Evolutionary conservation across 2,329 filamentous ascomycete genomes (phyloP), one percentile per base, ranked within the genome.

Genomic region (Neoascochyta sp.): DNA sequence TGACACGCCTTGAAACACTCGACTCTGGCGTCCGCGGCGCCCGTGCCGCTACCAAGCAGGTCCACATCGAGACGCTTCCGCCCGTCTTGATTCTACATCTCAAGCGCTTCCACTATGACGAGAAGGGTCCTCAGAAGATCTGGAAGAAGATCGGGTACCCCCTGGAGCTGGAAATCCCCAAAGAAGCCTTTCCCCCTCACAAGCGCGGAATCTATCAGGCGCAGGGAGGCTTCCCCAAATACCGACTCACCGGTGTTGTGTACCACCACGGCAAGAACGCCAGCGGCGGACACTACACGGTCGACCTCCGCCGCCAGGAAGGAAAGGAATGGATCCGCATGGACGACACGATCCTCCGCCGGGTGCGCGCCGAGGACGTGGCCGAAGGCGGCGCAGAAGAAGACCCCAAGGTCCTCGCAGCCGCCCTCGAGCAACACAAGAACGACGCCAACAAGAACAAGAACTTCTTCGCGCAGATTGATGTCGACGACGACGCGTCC

Each of bases 91-190:
- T 96, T 31, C 75, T 98, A 7, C 92, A 98, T 57, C 74, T 98
- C 22, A 98, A 98, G 68, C 86, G 92, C 24, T 98, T 98, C 72
- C 87, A 95, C 52, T 96, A 95, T 52, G 88, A 96, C 52, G 86
- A 81, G 39, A 78, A 82, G 35, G 88, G 88, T 14, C 94, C 88
- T 1, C 83, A 95, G 54, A 98, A 98, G 71, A 94, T 96, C 43
- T 95, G 90, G 86, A 98, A 96, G 70, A 94, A 90, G 68, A 75
- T 98, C 36, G 90, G 88, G 12, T 98, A 98, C 55, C 92, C 92
- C 0, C 70, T 98, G 16, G 89, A 96, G 54, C 73, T 98, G 28
- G 90, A 96, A 59, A 87, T 98, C 41, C 92, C 92, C 1, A 83
- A 82, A 34, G 90, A 96, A 57, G 83, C 87, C 7, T 83, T 98